Base-by-base conservation (phyloP, 306 rosid genomes). In the Dicorynia guianensis region DNA sequence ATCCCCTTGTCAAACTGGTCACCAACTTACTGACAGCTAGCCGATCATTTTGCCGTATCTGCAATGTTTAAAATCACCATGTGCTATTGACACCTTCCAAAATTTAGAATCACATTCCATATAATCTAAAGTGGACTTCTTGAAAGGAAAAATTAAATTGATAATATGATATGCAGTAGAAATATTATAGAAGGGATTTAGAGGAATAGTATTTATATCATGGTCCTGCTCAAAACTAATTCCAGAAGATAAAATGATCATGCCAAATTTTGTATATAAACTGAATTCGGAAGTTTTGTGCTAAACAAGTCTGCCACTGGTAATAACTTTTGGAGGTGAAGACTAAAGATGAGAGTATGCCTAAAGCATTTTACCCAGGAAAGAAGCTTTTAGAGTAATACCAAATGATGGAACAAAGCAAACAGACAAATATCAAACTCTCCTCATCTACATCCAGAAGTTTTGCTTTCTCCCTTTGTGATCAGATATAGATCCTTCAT, bases 1-100 rank as follows among this genome's bases (percentile, higher is more conserved):
- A 83, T 76, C 98, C 98, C 82, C 89, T 90, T 49, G 99, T 95
- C 85, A 95, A 86, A 91, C 99, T 95, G 81, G 97, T 92, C 75
- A 95, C 99, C 81, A 95, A 87, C 84, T 92, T 92, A 92, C 93
- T 95, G 72, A 95, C 97, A 80, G 99, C 99, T 25, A 92, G 87
- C 53, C 97, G 93, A 79, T 95, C 99, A 82, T 95, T 95, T 81
- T 95, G 99, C 40, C 99, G 87, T 69, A 95, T 95, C 99, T 95
- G 91, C 77, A 85, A 87, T 79, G 66, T 75, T 55, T 39, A 70
- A 77, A 57, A 38, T 35, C 48, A 56, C 66, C 40, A 39, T 17
- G 12, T 5, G 33, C 59, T 64, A 77, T 49, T 54, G 80, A 74
- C 52, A 71, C 53, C 76, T 49, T 67, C 72, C 42, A 74, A 18